A percentile compares a stretch with the other conserved stretches of the same genome.
Evolutionary conservation across 768 basidiomycete genomes (phyloP).

Genomic region (Leccinellum rugosiceps): DNA sequence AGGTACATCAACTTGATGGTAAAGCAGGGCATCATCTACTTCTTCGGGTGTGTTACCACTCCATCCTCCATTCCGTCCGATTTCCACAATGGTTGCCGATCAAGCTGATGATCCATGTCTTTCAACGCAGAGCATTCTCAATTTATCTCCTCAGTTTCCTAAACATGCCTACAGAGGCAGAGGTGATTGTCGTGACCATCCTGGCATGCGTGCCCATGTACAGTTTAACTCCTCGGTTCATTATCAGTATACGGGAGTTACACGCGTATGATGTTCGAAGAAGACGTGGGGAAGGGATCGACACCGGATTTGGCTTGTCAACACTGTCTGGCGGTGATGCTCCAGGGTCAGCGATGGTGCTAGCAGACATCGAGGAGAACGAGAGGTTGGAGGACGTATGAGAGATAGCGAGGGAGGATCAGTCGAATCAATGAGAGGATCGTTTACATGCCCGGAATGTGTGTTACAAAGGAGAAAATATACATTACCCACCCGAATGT

Average conservation of each 20-base stretch:
- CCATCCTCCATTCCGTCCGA: not conserved
- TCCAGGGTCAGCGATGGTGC: not conserved
- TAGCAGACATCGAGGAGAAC: not conserved
- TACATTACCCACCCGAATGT: too few relatives aligned
- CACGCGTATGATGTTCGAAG: not conserved
- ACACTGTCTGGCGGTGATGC: not conserved
- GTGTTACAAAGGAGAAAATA: too few relatives aligned
- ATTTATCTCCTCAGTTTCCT: not conserved
- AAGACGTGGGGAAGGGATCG: not conserved
- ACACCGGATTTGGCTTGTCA: not conserved
- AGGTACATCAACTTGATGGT: not conserved
- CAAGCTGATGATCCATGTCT: not conserved
- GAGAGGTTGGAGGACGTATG: not conserved
- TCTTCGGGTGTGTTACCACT: not conserved
- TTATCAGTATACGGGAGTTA: not conserved
- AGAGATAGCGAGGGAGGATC: not conserved
- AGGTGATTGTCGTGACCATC: not conserved
- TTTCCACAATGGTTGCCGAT: not conserved
- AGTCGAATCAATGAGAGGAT: not conserved
- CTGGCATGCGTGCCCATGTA: not conserved
- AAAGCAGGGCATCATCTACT: not conserved
- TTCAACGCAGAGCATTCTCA: not conserved
- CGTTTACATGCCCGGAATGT: not conserved
- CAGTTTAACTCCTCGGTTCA: not conserved
- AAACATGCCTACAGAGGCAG: not conserved